These are phyloP conservation scores for Herpotrichia juniperi DNA, from an alignment of 2,329 filamentous ascomycete species.

Conservation along the genomic window DNA sequence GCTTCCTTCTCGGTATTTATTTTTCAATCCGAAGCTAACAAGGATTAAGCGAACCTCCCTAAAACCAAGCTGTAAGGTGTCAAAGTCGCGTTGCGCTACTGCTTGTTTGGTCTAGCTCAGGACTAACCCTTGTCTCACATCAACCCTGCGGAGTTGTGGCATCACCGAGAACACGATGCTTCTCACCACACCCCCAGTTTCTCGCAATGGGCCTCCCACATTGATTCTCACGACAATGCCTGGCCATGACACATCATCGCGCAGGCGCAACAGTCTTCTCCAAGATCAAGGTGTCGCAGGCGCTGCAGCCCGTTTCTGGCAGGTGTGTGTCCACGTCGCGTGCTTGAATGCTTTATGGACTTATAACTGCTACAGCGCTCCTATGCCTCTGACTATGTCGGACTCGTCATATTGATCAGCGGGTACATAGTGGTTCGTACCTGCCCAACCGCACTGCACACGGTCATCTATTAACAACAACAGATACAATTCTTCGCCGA, in stretches of 20 bases:
- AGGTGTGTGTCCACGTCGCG: constrained; percentile 35
- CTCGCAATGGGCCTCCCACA: constrained; percentile 37
- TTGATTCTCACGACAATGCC: constrained; percentile 35
- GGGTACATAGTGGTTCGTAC: constrained; percentile 67
- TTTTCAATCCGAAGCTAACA: no score
- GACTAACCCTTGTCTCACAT: background rate
- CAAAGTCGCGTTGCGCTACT: no score
- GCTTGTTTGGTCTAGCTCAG: no score
- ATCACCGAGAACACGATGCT: background rate
- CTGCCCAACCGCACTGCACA: constrained; percentile 15
- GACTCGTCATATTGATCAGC: constrained; percentile 71
- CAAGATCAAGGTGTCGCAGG: constrained; percentile 50
- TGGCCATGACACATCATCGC: constrained; percentile 24
- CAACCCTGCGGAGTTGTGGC: background rate
- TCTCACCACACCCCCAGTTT: constrained; percentile 7
- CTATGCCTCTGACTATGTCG: constrained; percentile 88
- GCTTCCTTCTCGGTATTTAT: no score
- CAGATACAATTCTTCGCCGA: constrained; percentile 73
- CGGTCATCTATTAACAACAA: constrained; percentile 4
- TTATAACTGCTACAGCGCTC: constrained; percentile 63
- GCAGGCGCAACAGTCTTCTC: constrained; percentile 32
- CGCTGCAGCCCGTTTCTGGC: constrained; percentile 58
- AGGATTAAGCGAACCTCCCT: no score
- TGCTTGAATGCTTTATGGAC: constrained; percentile 1
- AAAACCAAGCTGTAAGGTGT: no score